Conservation (phyloP, 208 protist genomes). For the Crithidia acanthocephali region DNA sequence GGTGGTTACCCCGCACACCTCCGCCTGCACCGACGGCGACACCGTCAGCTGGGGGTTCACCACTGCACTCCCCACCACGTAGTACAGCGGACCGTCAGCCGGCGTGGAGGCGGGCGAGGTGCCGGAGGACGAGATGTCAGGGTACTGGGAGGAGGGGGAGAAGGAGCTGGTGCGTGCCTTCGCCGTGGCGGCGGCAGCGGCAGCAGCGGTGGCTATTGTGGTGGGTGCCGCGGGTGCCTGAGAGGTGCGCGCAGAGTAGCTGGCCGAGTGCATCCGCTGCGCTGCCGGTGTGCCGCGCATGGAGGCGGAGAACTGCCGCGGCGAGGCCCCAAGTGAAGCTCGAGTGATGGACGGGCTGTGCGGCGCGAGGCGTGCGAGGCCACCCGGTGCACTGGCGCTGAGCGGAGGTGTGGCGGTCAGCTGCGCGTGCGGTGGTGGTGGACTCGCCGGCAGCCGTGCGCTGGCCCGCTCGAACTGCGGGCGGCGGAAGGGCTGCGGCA, state of each 20-base stretch:
- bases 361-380: conserved; percentile 10
- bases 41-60: conserved; percentile 61
- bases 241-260: conserved; percentile 13
- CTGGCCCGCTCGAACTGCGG: conserved; percentile 12
- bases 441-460: not conserved
- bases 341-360: conserved; percentile 35
- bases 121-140: not conserved
- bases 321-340: conserved; percentile 10
- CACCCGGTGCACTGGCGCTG: not conserved
- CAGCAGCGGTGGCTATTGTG: not conserved
- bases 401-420: not conserved
- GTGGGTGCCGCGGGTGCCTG: not conserved
- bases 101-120: not conserved
- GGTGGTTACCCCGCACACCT: conserved; percentile 35
- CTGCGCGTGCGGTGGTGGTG: not conserved
- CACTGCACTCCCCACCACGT: conserved; percentile 59
- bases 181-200: not conserved
- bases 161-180: not conserved
- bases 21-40: conserved; percentile 54
- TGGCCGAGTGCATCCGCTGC: conserved; percentile 21
- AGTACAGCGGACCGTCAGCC: conserved; percentile 23
- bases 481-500: conserved; percentile 1
- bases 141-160: not conserved
- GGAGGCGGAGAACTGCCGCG: conserved; percentile 23
- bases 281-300: conserved; percentile 32